phyloP scores from a whole-genome alignment of 2,329 filamentous ascomycete species.

The Trichoderma brevicompactum region DNA sequence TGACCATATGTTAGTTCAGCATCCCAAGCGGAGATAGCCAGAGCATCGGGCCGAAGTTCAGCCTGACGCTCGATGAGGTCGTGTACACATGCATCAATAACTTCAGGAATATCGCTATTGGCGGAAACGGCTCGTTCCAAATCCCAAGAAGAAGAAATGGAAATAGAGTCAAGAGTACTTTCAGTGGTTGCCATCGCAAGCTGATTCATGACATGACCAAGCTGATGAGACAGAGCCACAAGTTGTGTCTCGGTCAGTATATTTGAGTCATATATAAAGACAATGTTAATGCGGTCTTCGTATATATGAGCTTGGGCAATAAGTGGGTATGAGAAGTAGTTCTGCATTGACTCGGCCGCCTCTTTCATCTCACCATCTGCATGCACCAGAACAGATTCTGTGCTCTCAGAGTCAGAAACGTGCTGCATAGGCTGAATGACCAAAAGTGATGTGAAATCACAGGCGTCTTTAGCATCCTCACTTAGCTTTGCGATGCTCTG shows the following conservation, averaged over 20 bases:
- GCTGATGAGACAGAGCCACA: constrained; percentile 16
- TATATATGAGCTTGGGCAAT: constrained; percentile 23
- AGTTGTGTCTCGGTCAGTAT: neutral
- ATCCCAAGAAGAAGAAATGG: constrained; percentile 19
- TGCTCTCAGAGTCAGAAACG: neutral
- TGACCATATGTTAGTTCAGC: constrained; percentile 18
- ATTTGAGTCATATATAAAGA: constrained; percentile 13
- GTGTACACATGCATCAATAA: constrained; percentile 37
- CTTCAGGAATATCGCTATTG: neutral
- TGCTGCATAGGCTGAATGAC: constrained; percentile 29
- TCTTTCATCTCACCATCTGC: neutral
- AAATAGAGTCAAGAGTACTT: neutral
- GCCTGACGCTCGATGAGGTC: constrained; percentile 26
- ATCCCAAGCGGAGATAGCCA: constrained; percentile 28
- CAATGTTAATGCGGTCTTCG: neutral
- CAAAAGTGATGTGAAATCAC: constrained; percentile 33
- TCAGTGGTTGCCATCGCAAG: neutral
- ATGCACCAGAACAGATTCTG: neutral
- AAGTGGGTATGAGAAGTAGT: constrained; percentile 24
- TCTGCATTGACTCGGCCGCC: neutral
- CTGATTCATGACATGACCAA: constrained; percentile 4
- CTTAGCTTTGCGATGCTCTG: constrained; percentile 32
- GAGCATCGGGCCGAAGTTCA: neutral
- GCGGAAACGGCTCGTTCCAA: neutral
- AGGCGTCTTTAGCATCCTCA: constrained; percentile 25